phyloP scores from a whole-genome alignment of 805 yeast genomes.

The Sporopachydermia lactativora region DNA sequence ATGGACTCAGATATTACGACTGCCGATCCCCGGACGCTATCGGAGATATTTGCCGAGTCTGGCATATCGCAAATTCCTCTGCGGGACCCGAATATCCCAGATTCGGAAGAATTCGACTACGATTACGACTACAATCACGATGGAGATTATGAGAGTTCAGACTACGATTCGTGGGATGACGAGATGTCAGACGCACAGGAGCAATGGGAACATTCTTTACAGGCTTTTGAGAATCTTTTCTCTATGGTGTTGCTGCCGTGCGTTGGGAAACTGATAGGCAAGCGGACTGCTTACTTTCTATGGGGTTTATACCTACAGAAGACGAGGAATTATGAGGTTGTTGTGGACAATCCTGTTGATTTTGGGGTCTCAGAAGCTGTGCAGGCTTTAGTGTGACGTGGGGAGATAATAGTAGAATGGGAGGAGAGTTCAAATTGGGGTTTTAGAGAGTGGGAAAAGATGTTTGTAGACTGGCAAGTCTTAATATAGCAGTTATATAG shows the following conservation, averaged over 20 bases:
- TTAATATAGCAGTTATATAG: no score
- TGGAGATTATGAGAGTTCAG: constrained; percentile 3
- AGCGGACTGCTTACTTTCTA: constrained; percentile 31
- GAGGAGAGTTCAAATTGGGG: background rate
- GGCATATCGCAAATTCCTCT: no score
- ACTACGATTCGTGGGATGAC: constrained; percentile 4
- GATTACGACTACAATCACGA: constrained; percentile 16
- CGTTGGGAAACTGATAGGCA: constrained; percentile 53
- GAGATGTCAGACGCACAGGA: constrained; percentile 34
- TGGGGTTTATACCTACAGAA: background rate
- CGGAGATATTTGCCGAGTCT: no score
- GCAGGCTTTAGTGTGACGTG: background rate
- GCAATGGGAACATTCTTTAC: constrained; percentile 62
- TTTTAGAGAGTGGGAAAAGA: background rate
- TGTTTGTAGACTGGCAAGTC: no score
- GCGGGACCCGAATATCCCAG: no score
- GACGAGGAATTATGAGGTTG: background rate
- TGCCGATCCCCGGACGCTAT: no score
- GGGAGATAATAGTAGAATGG: background rate
- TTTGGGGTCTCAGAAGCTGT: background rate
- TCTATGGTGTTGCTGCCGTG: constrained; percentile 46
- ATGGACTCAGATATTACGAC: no score
- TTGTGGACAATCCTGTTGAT: background rate
- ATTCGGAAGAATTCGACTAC: no score
- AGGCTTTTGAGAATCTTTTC: constrained; percentile 40